Base-by-base conservation (phyloP, 306 rosid species). In the Cicer cuneatum region DNA sequence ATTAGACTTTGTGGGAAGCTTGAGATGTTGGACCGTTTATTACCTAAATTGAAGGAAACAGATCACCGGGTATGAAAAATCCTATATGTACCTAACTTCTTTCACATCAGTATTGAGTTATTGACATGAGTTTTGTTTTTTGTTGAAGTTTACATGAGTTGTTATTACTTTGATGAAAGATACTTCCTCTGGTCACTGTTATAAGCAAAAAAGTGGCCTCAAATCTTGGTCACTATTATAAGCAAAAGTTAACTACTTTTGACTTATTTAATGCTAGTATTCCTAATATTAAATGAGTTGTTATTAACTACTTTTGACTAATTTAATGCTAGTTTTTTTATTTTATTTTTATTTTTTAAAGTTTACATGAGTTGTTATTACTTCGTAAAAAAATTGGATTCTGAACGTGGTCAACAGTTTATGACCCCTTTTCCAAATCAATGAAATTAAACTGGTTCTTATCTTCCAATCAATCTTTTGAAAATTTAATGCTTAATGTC, bases 1-100 rank as follows among this genome's bases (percentile, higher is more conserved):
- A 38, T 95, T 69, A 90, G 99, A 75, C 98, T 87, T 39, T 95
- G 99, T 82, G 99, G 99, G 84, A 95, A 95, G 89, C 98, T 95
- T 76, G 99, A 95, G 87, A 95, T 89, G 98, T 84, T 95, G 84
- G 99, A 95, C 81, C 94, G 99, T 66, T 40, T 95, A 73, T 84
- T 95, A 75, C 99, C 99, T 39, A 95, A 95, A 81, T 79, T 95
- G 78, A 95, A 95, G 84, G 99, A 96, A 7, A 84, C 98, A 49
- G 99, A 95, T 87, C 99, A 95, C 82, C 90, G 99, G 93, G 97
- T 95, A 90, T 78, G 89, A 10, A 73, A 61, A 33, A 57, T 70
- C 16, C 56, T 52, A 71, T 82, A 19, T 76, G 24, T 15, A 51
- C 48, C 63, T 70, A 15, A 65, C 39, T 76, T 54, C 69, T 69